These are phyloP conservation scores for Butyriboletus loyo DNA, from an alignment of 768 basidiomycete species.

Conservation along the genomic window DNA sequence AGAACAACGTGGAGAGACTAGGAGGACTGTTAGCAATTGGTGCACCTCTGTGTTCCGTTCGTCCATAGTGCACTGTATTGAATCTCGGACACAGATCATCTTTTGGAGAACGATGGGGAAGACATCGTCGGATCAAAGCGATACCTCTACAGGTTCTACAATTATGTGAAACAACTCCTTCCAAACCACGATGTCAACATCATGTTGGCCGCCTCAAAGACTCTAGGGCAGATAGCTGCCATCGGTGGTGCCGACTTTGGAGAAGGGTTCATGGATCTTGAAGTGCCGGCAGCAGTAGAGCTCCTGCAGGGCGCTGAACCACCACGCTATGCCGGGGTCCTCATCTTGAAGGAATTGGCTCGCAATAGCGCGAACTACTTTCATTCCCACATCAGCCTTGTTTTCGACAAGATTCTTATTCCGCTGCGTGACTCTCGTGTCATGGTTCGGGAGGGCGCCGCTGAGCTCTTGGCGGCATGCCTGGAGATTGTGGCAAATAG, in stretches of 20 bases:
- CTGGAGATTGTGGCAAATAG: constrained; percentile 80
- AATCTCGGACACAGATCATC: constrained; percentile 47
- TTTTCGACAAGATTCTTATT: constrained; percentile 90
- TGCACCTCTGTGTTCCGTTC: constrained; percentile 31
- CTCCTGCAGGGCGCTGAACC: constrained; percentile 75
- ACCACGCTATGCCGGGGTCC: constrained; percentile 88
- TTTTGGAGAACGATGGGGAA: constrained; percentile 74
- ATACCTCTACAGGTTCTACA: constrained; percentile 83
- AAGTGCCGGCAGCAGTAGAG: constrained; percentile 81
- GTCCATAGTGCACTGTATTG: constrained; percentile 5
- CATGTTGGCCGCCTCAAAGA: constrained; percentile 94
- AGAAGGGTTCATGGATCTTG: constrained; percentile 85
- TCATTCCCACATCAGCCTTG: constrained; percentile 79
- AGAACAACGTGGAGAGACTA: constrained; percentile 72
- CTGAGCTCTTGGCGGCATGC: constrained; percentile 90
- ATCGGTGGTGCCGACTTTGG: constrained; percentile 82
- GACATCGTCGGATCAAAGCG: constrained; percentile 79
- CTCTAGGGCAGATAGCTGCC: constrained; percentile 81
- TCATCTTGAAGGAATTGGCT: constrained; percentile 92
- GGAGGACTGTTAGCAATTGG: constrained; percentile 89
- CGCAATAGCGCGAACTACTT: constrained; percentile 85
- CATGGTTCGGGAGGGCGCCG: constrained; percentile 89
- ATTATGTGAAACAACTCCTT: constrained; percentile 90
- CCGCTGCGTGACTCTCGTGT: constrained; percentile 87
- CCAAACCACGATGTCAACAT: constrained; percentile 89